A percentile compares a stretch with the other conserved stretches of the same genome.
These are phyloP conservation scores for Coniochaeta sp. DNA, from an alignment of 2,329 filamentous ascomycete species.

Conservation along the genomic window DNA sequence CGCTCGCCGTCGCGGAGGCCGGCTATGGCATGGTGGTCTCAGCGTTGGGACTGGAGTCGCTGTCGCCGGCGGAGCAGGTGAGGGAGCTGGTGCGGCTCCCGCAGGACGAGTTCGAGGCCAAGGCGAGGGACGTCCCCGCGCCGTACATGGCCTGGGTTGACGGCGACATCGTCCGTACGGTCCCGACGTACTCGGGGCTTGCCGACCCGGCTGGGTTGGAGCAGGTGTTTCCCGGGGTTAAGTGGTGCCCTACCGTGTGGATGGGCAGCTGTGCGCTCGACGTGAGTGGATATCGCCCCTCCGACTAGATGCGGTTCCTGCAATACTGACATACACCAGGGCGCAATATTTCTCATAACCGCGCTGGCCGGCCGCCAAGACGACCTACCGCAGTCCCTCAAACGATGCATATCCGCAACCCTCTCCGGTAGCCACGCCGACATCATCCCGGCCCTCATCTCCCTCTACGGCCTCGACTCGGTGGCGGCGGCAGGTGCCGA, in stretches of 20 bases:
- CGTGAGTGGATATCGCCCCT: background rate
- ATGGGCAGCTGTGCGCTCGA: background rate
- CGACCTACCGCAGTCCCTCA: background rate
- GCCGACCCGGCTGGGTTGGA: background rate
- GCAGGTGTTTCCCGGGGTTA: background rate
- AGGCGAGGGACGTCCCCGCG: background rate
- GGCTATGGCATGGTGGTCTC: background rate
- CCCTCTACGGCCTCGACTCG: background rate
- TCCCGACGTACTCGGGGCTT: background rate
- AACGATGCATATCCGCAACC: background rate
- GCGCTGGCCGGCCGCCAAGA: background rate
- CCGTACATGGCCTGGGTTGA: constrained; percentile 2
- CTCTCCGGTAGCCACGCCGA: background rate
- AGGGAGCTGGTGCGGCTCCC: background rate
- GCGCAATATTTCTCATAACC: background rate
- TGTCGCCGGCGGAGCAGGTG: background rate
- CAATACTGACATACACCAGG: background rate
- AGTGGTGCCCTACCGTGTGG: background rate
- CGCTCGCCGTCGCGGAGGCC: background rate
- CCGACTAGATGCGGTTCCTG: too few species aligned
- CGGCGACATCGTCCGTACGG: constrained; percentile 1
- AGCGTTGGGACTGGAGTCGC: background rate
- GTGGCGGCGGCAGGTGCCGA: background rate
- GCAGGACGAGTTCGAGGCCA: constrained; percentile 1
- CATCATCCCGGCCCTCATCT: background rate